Evolutionary conservation across 83 land plant genomes (phyloP).

Genomic region (Diphasiastrum complanatum): DNA sequence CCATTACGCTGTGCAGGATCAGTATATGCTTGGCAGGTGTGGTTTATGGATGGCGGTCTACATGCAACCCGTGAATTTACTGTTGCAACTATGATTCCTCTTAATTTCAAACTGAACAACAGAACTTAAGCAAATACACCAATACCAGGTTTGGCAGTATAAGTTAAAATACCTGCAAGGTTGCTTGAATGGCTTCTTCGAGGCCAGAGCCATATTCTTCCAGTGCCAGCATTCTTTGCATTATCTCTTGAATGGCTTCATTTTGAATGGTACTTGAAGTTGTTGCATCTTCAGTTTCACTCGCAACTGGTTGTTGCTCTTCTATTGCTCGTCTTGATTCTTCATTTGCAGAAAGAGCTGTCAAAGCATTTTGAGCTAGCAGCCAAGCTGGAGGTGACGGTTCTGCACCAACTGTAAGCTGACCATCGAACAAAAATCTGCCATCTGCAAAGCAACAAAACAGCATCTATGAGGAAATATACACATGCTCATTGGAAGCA

Average conservation of each 20-base stretch:
- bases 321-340: slow-evolving; percentile 1
- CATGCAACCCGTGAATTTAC: too few relatives aligned
- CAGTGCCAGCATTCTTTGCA: slow-evolving; percentile 25
- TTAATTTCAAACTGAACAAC: too few relatives aligned
- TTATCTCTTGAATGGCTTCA: slow-evolving; percentile 20
- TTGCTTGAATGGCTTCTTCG: slow-evolving; percentile 49
- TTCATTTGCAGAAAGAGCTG: slow-evolving; percentile 30
- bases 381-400: slow-evolving; percentile 88
- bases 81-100: too few relatives aligned
- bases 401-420: slow-evolving; percentile 76
- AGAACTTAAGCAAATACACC: too few relatives aligned
- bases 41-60: too few relatives aligned
- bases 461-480: not conserved
- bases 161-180: slow-evolving; percentile 61
- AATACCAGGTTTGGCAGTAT: too few relatives aligned
- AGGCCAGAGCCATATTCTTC: slow-evolving; percentile 23
- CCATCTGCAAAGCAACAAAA: slow-evolving; percentile 17
- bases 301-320: not conserved
- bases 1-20: too few relatives aligned
- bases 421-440: slow-evolving; percentile 85
- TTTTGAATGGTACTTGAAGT: not conserved
- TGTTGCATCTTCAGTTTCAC: not conserved
- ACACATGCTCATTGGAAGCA: not conserved
- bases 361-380: slow-evolving; percentile 44
- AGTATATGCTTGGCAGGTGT: too few relatives aligned